Percentiles rank a stretch among this genome's conserved stretches.
Conservation (phyloP, 805 yeast genomes). For the Starmerella vitae region DNA sequence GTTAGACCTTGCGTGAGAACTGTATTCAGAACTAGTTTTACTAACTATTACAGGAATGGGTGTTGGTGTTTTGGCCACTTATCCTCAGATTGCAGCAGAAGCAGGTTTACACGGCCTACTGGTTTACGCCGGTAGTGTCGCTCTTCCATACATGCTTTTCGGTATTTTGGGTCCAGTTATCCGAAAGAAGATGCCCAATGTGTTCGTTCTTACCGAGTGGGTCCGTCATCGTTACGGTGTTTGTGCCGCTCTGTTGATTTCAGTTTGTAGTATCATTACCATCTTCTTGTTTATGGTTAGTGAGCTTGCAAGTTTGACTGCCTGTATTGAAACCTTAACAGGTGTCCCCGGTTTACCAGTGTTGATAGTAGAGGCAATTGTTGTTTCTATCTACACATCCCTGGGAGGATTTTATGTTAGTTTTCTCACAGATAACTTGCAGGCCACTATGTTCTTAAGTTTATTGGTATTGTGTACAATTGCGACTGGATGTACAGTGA, state of each 20-base stretch:
- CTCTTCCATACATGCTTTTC: constrained; percentile 70
- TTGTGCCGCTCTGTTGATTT: constrained; percentile 62
- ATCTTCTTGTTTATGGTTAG: constrained; percentile 76
- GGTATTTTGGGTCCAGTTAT: constrained; percentile 70
- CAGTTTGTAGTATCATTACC: no score
- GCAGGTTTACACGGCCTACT: constrained; percentile 79
- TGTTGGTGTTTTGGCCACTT: constrained; percentile 73
- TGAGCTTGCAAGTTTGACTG: no score
- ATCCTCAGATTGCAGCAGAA: constrained; percentile 69
- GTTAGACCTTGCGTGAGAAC: constrained; percentile 76
- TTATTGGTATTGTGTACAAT: constrained; percentile 55
- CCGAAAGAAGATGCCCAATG: constrained; percentile 67
- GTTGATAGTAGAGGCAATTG: no score
- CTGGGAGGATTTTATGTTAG: constrained; percentile 83
- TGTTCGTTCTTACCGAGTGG: constrained; percentile 89
- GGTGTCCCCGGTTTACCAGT: constrained; percentile 66
- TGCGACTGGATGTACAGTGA: constrained; percentile 47
- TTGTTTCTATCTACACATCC: constrained; percentile 72
- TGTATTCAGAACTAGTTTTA: constrained; percentile 18
- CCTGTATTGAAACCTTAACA: constrained; percentile 62
- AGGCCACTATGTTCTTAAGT: constrained; percentile 56
- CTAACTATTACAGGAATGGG: constrained; percentile 48
- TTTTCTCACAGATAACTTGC: constrained; percentile 73
- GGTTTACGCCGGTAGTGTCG: constrained; percentile 65
- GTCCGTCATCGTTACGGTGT: constrained; percentile 66